Conservation (phyloP, 2,329 filamentous ascomycete species). For the Penicillium sp. region DNA sequence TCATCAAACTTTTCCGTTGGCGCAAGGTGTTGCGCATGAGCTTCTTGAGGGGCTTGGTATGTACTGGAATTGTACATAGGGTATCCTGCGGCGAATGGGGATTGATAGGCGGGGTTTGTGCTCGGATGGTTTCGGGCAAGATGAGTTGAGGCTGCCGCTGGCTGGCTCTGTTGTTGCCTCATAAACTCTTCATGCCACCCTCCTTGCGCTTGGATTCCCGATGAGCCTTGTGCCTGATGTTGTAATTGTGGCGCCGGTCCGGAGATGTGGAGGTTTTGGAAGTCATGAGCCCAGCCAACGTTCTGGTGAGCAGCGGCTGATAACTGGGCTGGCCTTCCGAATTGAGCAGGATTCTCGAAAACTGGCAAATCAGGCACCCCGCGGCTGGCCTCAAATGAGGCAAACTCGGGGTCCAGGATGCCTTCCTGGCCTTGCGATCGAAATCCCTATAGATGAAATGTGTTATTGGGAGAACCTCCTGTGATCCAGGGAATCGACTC, state of each 20-base stretch:
- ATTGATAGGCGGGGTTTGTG: conserved; percentile 27
- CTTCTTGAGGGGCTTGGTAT: conserved; percentile 27
- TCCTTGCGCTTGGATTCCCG: conserved; percentile 36
- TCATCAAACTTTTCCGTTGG: conserved; percentile 42
- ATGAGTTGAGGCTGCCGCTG: conserved; percentile 22
- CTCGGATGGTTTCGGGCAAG: conserved; percentile 20
- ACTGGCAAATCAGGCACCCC: conserved; percentile 35
- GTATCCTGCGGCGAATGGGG: conserved; percentile 29
- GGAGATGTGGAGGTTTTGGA: conserved; percentile 46
- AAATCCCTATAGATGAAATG: conserved; percentile 54
- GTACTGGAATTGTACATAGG: conserved; percentile 22
- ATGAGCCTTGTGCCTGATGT: conserved; percentile 49
- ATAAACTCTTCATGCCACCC: conserved; percentile 66
- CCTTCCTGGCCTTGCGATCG: conserved; percentile 58
- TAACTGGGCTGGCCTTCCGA: conserved; percentile 27
- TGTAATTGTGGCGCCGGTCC: conserved; percentile 48
- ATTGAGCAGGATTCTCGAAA: conserved; percentile 37
- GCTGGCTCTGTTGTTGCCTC: conserved; percentile 38
- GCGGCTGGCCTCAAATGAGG: conserved; percentile 60
- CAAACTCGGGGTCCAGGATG: conserved; percentile 65
- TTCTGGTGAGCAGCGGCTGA: conserved; percentile 22
- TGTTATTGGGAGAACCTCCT: not conserved
- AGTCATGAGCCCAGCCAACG: conserved; percentile 47
- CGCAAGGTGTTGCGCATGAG: conserved; percentile 21
- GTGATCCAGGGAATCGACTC: conserved; percentile 15